phyloP scores from a whole-genome alignment of 1,139 yeast genomes.

The Pichia kudriavzevii region DNA sequence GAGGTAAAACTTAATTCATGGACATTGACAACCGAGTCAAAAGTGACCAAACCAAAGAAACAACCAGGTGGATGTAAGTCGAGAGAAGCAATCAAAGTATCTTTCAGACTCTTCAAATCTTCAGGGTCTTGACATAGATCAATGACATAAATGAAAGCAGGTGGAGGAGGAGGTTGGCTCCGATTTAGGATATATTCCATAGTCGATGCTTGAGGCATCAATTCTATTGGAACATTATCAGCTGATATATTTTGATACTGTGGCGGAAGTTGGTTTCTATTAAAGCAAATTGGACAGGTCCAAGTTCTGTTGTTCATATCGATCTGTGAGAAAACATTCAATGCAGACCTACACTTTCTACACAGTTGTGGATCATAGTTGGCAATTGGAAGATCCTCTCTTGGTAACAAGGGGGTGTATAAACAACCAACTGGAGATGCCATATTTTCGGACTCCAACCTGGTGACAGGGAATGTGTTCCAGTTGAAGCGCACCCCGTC shows the following conservation, averaged over 20 bases:
- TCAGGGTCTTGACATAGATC: constrained; percentile 95
- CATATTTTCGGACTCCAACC: constrained; percentile 83
- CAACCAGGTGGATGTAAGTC: constrained; percentile 90
- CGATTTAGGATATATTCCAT: constrained; percentile 85
- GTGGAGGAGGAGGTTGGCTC: constrained; percentile 59
- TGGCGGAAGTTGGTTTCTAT: constrained; percentile 80
- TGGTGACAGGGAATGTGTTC: constrained; percentile 72
- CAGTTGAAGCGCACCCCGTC: constrained; percentile 46
- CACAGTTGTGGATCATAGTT: constrained; percentile 89
- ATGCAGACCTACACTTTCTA: constrained; percentile 74
- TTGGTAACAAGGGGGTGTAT: constrained; percentile 82
- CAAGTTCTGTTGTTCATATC: constrained; percentile 79
- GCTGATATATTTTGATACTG: constrained; percentile 82
- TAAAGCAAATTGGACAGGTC: constrained; percentile 84
- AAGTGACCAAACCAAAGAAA: constrained; percentile 83
- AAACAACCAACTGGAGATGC: constrained; percentile 93
- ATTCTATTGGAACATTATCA: constrained; percentile 82
- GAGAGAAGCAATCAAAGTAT: constrained; percentile 73
- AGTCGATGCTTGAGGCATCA: constrained; percentile 71
- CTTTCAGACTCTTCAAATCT: constrained; percentile 82
- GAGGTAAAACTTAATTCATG: constrained; percentile 81
- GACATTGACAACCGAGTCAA: constrained; percentile 90
- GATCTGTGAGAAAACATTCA: constrained; percentile 83
- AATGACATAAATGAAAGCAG: constrained; percentile 84
- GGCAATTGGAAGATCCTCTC: constrained; percentile 74